phyloP scores from a whole-genome alignment of 768 basidiomycete species.

The Termitomyces sp. region DNA sequence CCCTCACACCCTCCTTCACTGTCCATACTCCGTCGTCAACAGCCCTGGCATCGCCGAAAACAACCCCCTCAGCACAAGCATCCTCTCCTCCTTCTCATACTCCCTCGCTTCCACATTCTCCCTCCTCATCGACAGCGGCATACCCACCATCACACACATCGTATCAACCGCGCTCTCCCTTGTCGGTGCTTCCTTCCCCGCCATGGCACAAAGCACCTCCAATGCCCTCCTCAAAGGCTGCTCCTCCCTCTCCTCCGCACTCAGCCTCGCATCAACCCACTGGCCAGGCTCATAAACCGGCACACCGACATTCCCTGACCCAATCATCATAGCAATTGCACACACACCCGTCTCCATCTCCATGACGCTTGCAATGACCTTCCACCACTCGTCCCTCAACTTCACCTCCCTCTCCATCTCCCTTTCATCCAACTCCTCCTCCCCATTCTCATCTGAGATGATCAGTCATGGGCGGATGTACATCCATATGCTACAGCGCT shows the following conservation, averaged over 20 bases:
- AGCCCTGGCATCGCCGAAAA: slow-evolving; percentile 57
- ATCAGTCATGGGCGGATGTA: slow-evolving; percentile 51
- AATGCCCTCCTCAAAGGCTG: slow-evolving; percentile 45
- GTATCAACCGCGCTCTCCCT: slow-evolving; percentile 55
- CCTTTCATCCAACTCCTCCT: slow-evolving; percentile 25
- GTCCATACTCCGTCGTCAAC: slow-evolving; percentile 47
- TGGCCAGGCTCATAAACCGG: slow-evolving; percentile 5
- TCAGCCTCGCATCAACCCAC: slow-evolving; percentile 24
- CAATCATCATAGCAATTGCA: slow-evolving; percentile 13
- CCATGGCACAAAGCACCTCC: slow-evolving; percentile 52
- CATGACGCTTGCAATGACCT: slow-evolving; percentile 40
- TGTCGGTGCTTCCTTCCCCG: slow-evolving; percentile 45
- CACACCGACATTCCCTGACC: slow-evolving; percentile 9
- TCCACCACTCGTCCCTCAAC: slow-evolving; percentile 31
- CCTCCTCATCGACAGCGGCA: slow-evolving; percentile 5
- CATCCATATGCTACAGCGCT: slow-evolving; percentile 64
- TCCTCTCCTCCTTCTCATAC: slow-evolving; percentile 21
- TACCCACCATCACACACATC: slow-evolving; percentile 34
- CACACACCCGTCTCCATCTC: slow-evolving; percentile 16
- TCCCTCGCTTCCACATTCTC: slow-evolving; percentile 1
- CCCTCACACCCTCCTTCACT: slow-evolving; percentile 43
- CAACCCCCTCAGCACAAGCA: slow-evolving; percentile 46
- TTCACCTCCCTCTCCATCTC: slow-evolving; percentile 23
- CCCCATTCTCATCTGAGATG: slow-evolving; percentile 24
- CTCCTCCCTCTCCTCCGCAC: slow-evolving; percentile 29